These are phyloP conservation scores for Infundibulicybe gibba DNA, from an alignment of 768 basidiomycete species.

Conservation along the genomic window DNA sequence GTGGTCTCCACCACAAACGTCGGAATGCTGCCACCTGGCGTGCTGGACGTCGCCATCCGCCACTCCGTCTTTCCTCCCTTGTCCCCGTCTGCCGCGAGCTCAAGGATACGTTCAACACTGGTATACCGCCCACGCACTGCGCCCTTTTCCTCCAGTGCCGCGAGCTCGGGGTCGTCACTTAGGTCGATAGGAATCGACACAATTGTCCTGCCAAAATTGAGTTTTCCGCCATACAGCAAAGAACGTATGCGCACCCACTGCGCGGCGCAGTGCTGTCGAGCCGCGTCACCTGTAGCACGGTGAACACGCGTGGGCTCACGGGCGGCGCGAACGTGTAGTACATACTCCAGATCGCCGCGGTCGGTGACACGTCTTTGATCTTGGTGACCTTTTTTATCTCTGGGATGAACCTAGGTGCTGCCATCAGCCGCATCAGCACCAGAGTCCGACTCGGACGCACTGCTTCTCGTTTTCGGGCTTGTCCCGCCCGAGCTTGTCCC, in stretches of 20 bases:
- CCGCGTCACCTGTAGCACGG: conserved; percentile 63
- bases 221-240: too few species aligned
- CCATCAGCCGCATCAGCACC: not conserved
- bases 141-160: conserved; percentile 59
- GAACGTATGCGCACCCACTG: conserved; percentile 64
- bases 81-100: conserved; percentile 25
- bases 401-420: conserved; percentile 55
- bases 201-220: conserved; percentile 27
- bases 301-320: conserved; percentile 72
- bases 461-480: conserved; percentile 69
- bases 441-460: conserved; percentile 30
- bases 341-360: conserved; percentile 64
- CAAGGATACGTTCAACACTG: conserved; percentile 62
- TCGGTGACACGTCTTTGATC: conserved; percentile 61
- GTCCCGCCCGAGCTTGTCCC: conserved; percentile 62
- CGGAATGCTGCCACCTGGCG: conserved; percentile 68
- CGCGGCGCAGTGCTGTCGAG: conserved; percentile 46
- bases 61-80: not conserved
- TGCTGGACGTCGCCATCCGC: conserved; percentile 73
- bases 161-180: conserved; percentile 51
- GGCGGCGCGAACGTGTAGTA: conserved; percentile 73
- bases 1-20: conserved; percentile 56
- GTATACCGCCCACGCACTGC: conserved; percentile 61
- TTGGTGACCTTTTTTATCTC: conserved; percentile 60
- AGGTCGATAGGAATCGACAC: conserved; percentile 73